Evolutionary conservation across 305 asterid species (phyloP).

Genomic region (Fraxinus albicans): DNA sequence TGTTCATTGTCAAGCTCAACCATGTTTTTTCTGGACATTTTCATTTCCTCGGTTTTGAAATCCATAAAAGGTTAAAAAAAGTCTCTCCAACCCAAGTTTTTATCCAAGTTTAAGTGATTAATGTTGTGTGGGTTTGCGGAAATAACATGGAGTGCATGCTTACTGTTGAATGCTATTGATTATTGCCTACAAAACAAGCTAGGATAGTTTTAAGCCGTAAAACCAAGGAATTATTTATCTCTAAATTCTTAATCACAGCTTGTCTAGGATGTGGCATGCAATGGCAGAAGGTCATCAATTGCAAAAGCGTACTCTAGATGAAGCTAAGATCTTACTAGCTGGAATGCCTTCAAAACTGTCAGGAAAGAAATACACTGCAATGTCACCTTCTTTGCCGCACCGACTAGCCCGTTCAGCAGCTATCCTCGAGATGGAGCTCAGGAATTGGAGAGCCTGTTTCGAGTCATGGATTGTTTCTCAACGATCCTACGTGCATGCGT

Average conservation of each 20-base stretch:
- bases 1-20: not conserved
- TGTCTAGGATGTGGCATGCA: conserved; percentile 86
- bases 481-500: conserved; percentile 70
- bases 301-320: conserved; percentile 86
- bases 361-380: conserved; percentile 56
- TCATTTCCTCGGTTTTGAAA: not conserved
- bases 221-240: not conserved
- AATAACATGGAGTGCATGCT: not conserved
- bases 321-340: conserved; percentile 86
- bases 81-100: not conserved
- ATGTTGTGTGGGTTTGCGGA: not conserved
- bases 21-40: not conserved
- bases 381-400: conserved; percentile 84
- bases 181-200: not conserved
- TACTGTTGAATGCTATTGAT: not conserved
- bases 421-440: conserved; percentile 81
- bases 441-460: conserved; percentile 79
- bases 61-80: not conserved
- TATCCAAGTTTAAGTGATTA: not conserved
- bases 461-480: conserved; percentile 82
- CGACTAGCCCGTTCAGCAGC: conserved; percentile 77
- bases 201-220: not conserved
- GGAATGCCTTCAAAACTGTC: conserved; percentile 65
- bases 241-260: conserved; percentile 38
- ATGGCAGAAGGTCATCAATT: conserved; percentile 93